These are phyloP conservation scores for Aotearoamyces nothofagi DNA, from an alignment of 2,329 filamentous ascomycete genomes.

Conservation along the genomic window DNA sequence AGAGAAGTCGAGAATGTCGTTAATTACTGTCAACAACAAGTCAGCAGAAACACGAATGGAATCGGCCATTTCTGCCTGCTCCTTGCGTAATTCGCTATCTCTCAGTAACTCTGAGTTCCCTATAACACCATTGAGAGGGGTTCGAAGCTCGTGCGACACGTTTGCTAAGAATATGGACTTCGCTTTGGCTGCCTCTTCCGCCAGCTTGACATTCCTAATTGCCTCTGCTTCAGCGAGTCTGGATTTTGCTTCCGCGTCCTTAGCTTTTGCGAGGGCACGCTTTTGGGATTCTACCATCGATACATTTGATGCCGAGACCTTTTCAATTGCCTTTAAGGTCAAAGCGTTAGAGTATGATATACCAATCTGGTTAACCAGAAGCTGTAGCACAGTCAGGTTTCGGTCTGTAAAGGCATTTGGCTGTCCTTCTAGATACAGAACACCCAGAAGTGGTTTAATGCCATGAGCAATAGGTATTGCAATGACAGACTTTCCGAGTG, in stretches of 20 bases:
- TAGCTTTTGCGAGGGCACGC: conserved; percentile 54
- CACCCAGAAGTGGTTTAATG: conserved; percentile 52
- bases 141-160: conserved; percentile 68
- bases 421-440: conserved; percentile 61
- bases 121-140: conserved; percentile 76
- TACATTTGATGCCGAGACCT: conserved; percentile 62
- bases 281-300: conserved; percentile 69
- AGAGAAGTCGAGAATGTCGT: conserved; percentile 83
- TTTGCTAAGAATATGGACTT: conserved; percentile 72
- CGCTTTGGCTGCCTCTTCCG: conserved; percentile 69
- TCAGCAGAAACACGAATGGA: conserved; percentile 79
- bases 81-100: conserved; percentile 51
- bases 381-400: conserved; percentile 47
- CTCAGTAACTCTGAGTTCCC: conserved; percentile 74
- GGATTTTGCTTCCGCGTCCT: conserved; percentile 60
- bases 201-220: conserved; percentile 64
- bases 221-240: conserved; percentile 64
- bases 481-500: conserved; percentile 59
- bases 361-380: conserved; percentile 66
- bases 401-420: conserved; percentile 66
- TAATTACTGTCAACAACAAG: conserved; percentile 80
- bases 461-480: conserved; percentile 68
- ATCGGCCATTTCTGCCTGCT: conserved; percentile 75
- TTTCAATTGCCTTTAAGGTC: conserved; percentile 56
- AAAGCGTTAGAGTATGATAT: conserved; percentile 57